Base-by-base conservation (phyloP, 2,329 filamentous ascomycete genomes). In the Cadophora luteo-olivacea region DNA sequence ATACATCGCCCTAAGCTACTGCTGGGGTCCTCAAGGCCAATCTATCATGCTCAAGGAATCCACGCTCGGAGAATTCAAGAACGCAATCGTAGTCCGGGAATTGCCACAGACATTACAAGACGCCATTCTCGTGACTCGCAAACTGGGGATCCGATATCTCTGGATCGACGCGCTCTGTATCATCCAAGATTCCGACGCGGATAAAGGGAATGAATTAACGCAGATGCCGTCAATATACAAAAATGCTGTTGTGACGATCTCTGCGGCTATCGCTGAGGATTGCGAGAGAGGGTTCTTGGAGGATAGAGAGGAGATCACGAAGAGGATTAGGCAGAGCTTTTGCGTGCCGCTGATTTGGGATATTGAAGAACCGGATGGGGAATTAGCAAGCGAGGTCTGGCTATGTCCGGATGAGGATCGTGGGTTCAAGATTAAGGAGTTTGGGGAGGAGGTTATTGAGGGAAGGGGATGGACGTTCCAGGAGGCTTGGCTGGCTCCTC, bases 91-190 rank as follows among this genome's bases (percentile, higher is more conserved):
- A 6, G 41, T 45, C 16, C 14, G 41, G 41, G 6, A 32, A 16
- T 9, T 55, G 3, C 51, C 51, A n/a, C 51, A 16, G 25, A 55
- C 51, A 32, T 32, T 55, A 24, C 51, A 55, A 14, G 51, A 55
- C 14, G 51, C 51, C 6, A 55, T 55, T 4, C 24, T 29, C 12
- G 51, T 55, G 3, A 32, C 24, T 7, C 24, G 29, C 12, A 55
- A 29, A 29, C 6, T 55, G 24, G 24, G 51, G 12, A 16, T 55
- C 29, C 4, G 24, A 32, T 55, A 55, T 55, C 51, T 55, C 29
- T 55, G 51, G 51, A 55, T 55, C 11, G 51, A 55, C 19, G 51
- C 51, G 2, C 29, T 55, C 6, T 55, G 51, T 24, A 55, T 55
- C 3, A 55, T 55, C 5, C 51, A 55, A 32, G 51, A 55, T 32